Evolutionary conservation across 805 yeast genomes (phyloP), one percentile per base, ranked within the genome.

Genomic region (Wickerhamomyces chambardii): DNA sequence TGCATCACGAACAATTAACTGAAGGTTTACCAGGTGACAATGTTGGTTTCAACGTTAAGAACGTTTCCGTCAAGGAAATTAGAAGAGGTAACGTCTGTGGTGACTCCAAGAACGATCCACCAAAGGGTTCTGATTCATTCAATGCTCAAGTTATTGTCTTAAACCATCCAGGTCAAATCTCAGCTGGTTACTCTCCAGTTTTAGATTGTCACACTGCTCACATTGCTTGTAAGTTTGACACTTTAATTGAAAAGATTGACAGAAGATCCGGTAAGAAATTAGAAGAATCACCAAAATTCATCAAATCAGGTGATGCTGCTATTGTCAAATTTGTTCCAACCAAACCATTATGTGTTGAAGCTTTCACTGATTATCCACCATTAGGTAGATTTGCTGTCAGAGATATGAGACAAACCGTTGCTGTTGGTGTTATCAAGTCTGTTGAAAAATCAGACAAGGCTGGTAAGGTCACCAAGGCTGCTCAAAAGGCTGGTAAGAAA

Each of bases 401-500:
- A 84, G 97, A 87, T 75, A 87, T 87, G 97, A 84, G 97, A 84
- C 96, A 87, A 75, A 89, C 97, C 59, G 97, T 89, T 61, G 97
- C 97, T 66, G 97, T 89, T 67, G 96, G 96, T 89, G 97, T 89
- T 66, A 84, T 87, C 90, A 87, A 87, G 82, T 69, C 86, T 49
- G 95, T 86, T 58, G 94, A 75, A 61, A 86, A 86, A 83, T 62
- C 84, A 53, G 81, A 77, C 70, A 71, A 68, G 61, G 84, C 86
- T 61, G 89, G 86, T 72, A 84, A 85, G 87, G 92, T 84, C 59
- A 84, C 95, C 87, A 85, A 85, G 86, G 85, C 95, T 68, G 95
- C 95, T 67, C 44, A 36, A 37, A 53, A 53, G 44, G 55, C 55
- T 41, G 42, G 47, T 34, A 50, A 48, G 44, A 50, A 50, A 48